Base-by-base conservation (phyloP, 805 yeast species). In the Ascoidea rubescens region DNA sequence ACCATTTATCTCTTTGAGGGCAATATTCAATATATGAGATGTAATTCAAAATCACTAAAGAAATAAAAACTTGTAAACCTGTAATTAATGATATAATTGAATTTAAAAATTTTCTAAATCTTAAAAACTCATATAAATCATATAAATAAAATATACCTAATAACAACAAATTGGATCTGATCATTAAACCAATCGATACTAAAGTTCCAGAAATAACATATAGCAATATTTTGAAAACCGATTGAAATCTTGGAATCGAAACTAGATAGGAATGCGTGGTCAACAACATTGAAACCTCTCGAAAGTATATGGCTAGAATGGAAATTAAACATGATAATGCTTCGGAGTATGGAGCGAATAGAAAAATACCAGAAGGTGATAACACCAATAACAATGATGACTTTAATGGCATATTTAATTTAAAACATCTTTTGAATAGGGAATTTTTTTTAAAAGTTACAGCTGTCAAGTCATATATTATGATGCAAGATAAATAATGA, bases 321-420 rank as follows among this genome's bases (percentile, higher is more conserved):
- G 85, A 70, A 46, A 81, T 63, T 12, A 81, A 65, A 30, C 87
- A 82, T 45, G 88, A 80, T 16, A 77, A 58, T 21, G 88, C 77
- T 66, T 91, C 99, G 0, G 95, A 73, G 63, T 90, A 91, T 2
- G 86, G 79, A 1, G 81, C 75, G 0, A 84, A 71, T 46, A 87
- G 68, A 61, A 89, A 91, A 0, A 88, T 74, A 0, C 96, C 96
- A 0, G 87, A 89, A 2, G 95, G 88, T 17, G 84, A 78, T n/a
- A 84, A 54, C 0, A 80, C 64, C 55, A 76, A 82, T 14, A 84
- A 59, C 4, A 73, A 49, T 0, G 80, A 67, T 0, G 75, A 60
- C 45, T 62, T 62, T 14, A 62, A 50, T 1, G 78, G 65, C n/a
- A 67, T 48, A 42, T 55, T 47, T 5, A 52, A 48, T 12, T 60